phyloP scores from a whole-genome alignment of 2,329 filamentous ascomycete genomes.

The Aspergillus alliaceus region DNA sequence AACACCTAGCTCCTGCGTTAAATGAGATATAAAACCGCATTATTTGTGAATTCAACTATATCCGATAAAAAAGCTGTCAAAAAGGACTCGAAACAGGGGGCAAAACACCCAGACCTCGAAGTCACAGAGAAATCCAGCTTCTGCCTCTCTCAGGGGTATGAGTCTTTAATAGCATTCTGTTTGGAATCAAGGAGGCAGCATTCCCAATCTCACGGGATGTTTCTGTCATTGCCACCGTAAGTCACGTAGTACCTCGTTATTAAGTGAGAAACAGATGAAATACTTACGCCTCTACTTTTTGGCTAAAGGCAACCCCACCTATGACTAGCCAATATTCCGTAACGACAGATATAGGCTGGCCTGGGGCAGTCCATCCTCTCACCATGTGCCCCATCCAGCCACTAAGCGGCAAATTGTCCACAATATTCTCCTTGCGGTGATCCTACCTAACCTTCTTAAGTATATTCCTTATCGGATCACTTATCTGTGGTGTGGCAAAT shows the following conservation, averaged over 20 bases:
- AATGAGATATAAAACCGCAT: no score
- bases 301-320: conserved; percentile 1
- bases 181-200: neutral
- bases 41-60: no score
- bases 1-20: no score
- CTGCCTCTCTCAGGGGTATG: neutral
- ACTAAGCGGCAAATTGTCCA: conserved; percentile 1
- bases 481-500: conserved; percentile 8
- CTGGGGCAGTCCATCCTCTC: conserved; percentile 1
- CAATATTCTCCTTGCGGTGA: neutral
- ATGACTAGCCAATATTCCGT: conserved; percentile 1
- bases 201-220: conserved; percentile 2
- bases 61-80: no score
- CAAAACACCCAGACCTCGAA: no score
- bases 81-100: no score
- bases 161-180: neutral
- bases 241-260: neutral
- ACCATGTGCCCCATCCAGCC: conserved; percentile 4
- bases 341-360: conserved; percentile 6
- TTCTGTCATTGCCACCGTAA: conserved; percentile 2
- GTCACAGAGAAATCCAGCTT: no score
- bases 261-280: no score
- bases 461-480: conserved; percentile 8
- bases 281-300: no score
- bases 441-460: conserved; percentile 1